These are phyloP conservation scores for Microbotryum scabiosae DNA, from an alignment of 1,284 basidiomycete species.

Conservation along the genomic window DNA sequence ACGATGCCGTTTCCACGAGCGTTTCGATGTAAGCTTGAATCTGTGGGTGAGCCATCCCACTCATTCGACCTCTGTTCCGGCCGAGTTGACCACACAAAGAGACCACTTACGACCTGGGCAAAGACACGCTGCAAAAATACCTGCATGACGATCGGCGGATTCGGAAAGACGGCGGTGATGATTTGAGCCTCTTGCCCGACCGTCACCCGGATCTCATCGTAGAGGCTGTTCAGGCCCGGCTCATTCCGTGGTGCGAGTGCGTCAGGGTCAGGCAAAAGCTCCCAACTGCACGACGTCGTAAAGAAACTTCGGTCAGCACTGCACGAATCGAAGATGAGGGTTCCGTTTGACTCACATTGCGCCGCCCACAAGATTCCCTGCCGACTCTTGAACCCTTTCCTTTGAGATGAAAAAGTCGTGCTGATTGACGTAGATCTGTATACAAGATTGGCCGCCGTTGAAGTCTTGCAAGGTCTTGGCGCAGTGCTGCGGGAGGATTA, in stretches of 20 bases:
- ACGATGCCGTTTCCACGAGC: constrained; percentile 61
- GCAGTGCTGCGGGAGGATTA: constrained; percentile 60
- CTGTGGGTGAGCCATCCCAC: constrained; percentile 66
- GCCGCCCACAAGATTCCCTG: constrained; percentile 27
- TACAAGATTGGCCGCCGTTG: constrained; percentile 92
- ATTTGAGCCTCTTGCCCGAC: constrained; percentile 96
- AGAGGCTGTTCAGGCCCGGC: constrained; percentile 67
- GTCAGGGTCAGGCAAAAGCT: constrained; percentile 67
- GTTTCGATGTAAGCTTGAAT: constrained; percentile 91
- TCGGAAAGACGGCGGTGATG: constrained; percentile 96
- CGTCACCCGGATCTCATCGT: constrained; percentile 78
- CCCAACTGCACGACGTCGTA: constrained; percentile 58
- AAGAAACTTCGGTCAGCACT: constrained; percentile 11
- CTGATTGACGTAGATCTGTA: constrained; percentile 98
- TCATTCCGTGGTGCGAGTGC: constrained; percentile 69
- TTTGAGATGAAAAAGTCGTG: constrained; percentile 95
- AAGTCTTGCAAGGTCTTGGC: constrained; percentile 95
- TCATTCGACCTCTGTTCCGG: too few species aligned
- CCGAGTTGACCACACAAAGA: neutral
- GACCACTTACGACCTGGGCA: constrained; percentile 74
- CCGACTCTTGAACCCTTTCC: constrained; percentile 53
- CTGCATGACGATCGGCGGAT: constrained; percentile 95
- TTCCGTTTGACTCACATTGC: constrained; percentile 25
- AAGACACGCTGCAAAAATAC: constrained; percentile 97
- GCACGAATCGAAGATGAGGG: neutral